Evolutionary conservation across 2,329 filamentous ascomycete species (phyloP), one percentile per base, ranked within the genome.

Genomic region (Exophiala sp.): DNA sequence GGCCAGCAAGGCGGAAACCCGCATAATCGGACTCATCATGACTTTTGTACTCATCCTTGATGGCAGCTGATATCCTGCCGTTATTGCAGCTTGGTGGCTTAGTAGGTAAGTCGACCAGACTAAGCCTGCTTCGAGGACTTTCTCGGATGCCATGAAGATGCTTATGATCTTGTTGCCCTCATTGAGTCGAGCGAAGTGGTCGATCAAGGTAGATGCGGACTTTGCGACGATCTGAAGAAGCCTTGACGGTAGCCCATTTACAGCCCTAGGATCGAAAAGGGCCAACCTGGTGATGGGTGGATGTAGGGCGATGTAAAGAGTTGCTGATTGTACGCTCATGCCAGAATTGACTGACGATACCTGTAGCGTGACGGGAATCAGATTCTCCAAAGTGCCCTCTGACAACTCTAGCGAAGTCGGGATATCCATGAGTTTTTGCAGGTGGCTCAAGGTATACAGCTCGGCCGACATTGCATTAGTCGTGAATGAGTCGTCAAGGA

Each of bases 301-400:
- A 40, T 52, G 48, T 20, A 55, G 21, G 32, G 53, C 48, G 10
- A 46, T n/a, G 33, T 55, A 55, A 16, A 55, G 43, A n/a, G 9
- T 45, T 36, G 53, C 53, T 7, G 53, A 55, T 6, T 39, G 9
- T n/a, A 52, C 12, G 20, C 43, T 48, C 12, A 55, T 48, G 5
- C 24, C 21, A 12, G 48, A 43, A 18, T 21, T 29, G 8, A 21
- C 2, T 20, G 38, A 47, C 5, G 12, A 21, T 8, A 55, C 41
- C 29, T 52, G 47, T 8, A 55, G 18, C 10, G 7, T 14, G 8
- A 32, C 5, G 12, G 53, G 53, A 20, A 55, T 55, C 14, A 55
- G 41, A 32, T 18, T 34, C 44, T 52, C 48, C 7, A 48, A 29
- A 33, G 32, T 32, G 9, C 14, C 36, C 10, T 55, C 48, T 41